A percentile compares a stretch with the other conserved stretches of the same genome.
These are phyloP conservation scores for Grigorovia jiainica DNA, from an alignment of 805 yeast species.

Conservation along the genomic window DNA sequence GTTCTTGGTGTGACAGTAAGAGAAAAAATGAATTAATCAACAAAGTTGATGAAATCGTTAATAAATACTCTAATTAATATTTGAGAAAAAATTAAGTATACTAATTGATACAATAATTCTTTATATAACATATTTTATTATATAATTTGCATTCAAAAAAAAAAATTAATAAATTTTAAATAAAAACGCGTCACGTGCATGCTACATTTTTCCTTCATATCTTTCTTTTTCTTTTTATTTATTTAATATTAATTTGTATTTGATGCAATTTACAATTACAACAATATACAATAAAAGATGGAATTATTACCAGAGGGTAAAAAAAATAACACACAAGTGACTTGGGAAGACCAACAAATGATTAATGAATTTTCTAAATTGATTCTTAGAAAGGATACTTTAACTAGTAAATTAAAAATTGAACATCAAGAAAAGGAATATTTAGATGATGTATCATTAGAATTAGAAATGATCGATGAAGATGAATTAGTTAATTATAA, in stretches of 20 bases:
- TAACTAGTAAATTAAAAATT: slow-evolving; percentile 39
- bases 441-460: slow-evolving; percentile 75
- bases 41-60: slow-evolving; percentile 34
- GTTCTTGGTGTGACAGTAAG: slow-evolving; percentile 65
- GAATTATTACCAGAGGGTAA: slow-evolving; percentile 35
- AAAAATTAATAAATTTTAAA: no score
- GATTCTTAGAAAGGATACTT: slow-evolving; percentile 57
- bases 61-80: slow-evolving; percentile 26
- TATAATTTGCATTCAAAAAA: no score
- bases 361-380: slow-evolving; percentile 84
- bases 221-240: background rate
- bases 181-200: no score
- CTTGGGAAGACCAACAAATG: slow-evolving; percentile 67
- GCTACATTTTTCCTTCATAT: no score
- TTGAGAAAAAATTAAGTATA: no score
- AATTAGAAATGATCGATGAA: slow-evolving; percentile 76
- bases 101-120: no score
- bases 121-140: no score
- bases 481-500: slow-evolving; percentile 67
- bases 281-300: slow-evolving; percentile 10
- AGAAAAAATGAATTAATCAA: slow-evolving; percentile 39
- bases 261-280: background rate
- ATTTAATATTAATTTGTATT: background rate
- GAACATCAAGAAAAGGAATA: slow-evolving; percentile 70
- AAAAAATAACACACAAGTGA: slow-evolving; percentile 32